Base-by-base conservation (phyloP, 1,284 basidiomycete genomes). In the Polyporus tsugae region DNA sequence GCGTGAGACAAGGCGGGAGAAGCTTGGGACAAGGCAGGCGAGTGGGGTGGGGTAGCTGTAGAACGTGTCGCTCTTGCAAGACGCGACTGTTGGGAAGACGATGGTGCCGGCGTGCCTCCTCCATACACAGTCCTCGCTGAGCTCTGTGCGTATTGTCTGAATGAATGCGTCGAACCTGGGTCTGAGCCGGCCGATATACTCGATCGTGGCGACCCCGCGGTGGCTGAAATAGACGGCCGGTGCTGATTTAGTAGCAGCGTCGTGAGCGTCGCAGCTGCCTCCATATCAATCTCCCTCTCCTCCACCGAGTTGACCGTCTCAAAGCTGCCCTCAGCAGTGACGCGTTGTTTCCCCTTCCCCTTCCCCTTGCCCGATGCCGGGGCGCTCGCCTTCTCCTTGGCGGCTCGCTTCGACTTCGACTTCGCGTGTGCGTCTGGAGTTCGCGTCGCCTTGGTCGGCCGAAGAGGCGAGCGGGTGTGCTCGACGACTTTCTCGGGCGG, bases 231-330 rank as follows among this genome's bases (percentile, higher is more conserved):
- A 19, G 88, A 86, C 49, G 88, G 86, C 62, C 91, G 85, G 72
- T 90, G 85, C 66, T 89, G 85, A 64, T 90, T 83, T 62, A 91
- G 82, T 61, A 94, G 82, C 52, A 72, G 68, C 13, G 89, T 89
- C 0, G 93, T 93, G 69, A 94, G 81, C 9, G 92, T 92, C 29
- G 89, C 90, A 6, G 93, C 92, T 39, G 92, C 92, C 77, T 92
- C 91, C 85, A 93, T 90, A 78, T 94, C 91, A 64, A 90, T 85
- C 70, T 91, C 91, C 84, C 74, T 88, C 82, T 66, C 83, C 78
- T 57, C 78, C 75, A 62, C 71, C 74, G 58, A 74, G 75, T 65
- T 64, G 6, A n/a, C 61, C 6, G 42, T 35, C n/a, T 66, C 68
- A 42, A 73, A 71, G 66, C 71, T 69, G 39, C 69, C 71, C 62